Percentiles rank a stretch among this genome's conserved stretches.
Conservation (phyloP, 495 filamentous ascomycete species). For the Penicillium coffeae region DNA sequence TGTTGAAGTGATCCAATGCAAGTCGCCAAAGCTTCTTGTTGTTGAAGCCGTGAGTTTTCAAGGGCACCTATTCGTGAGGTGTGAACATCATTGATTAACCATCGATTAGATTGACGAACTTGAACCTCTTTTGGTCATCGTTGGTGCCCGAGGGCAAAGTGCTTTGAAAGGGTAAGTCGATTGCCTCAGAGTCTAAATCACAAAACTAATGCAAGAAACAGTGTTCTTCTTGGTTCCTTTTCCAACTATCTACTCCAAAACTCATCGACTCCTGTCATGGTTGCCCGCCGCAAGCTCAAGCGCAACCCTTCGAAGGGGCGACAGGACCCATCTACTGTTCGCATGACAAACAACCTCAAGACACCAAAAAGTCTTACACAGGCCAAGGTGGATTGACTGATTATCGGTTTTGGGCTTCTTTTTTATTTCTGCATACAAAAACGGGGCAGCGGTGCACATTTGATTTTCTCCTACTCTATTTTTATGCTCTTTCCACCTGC, state of each 20-base stretch:
- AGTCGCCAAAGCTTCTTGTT: slow-evolving; percentile 82
- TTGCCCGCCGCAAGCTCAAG: slow-evolving; percentile 74
- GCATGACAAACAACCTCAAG: slow-evolving; percentile 68
- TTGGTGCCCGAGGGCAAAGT: slow-evolving; percentile 84
- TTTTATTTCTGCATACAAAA: slow-evolving; percentile 4
- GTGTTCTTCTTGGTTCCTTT: slow-evolving; percentile 90
- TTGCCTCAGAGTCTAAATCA: not conserved
- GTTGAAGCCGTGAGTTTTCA: slow-evolving; percentile 66
- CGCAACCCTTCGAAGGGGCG: slow-evolving; percentile 66
- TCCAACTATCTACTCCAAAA: slow-evolving; percentile 96
- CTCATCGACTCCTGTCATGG: slow-evolving; percentile 94
- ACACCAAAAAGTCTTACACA: slow-evolving; percentile 58
- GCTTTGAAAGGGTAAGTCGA: slow-evolving; percentile 82
- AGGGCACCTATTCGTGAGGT: no score
- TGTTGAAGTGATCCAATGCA: slow-evolving; percentile 96
- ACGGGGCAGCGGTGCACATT: not conserved
- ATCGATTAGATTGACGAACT: slow-evolving; percentile 73
- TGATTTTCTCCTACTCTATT: not conserved
- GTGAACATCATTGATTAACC: slow-evolving; percentile 15
- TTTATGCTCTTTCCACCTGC: not conserved
- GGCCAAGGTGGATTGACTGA: slow-evolving; percentile 59
- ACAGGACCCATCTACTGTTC: slow-evolving; percentile 44
- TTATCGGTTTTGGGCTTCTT: not conserved
- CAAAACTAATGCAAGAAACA: slow-evolving; percentile 29
- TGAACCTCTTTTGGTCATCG: slow-evolving; percentile 86